Base-by-base conservation (phyloP, 2,329 filamentous ascomycete genomes). In the Helicocarpus griseus region DNA sequence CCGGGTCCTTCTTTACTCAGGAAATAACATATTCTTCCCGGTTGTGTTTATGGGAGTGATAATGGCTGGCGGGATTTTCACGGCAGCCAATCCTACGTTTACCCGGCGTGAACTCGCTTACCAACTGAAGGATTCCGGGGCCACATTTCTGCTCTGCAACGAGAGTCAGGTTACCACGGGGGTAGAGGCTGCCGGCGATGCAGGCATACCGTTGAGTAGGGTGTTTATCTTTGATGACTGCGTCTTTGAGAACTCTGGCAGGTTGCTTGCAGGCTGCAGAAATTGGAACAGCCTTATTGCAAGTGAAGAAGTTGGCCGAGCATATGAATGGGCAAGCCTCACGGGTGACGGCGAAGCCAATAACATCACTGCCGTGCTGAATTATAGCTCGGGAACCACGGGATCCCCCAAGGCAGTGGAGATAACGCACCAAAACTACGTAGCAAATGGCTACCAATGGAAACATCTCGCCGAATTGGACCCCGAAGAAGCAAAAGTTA, bases 371-470 rank as follows among this genome's bases (percentile, higher is more conserved):
- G 80, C 83, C 57, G 83, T 80, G 26, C 77, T 93, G 55, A 91
- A 93, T 66, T 93, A 91, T 69, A 86, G 81, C 57, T 66, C 63
- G 43, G 70, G 87, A 11, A 89, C 85, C 1, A 94, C 88, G 0
- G 88, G 88, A 7, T 76, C 89, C 5, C 86, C 88, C 11, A 94
- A 94, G 65, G 88, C 88, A 8, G 88, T 93, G 13, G 82, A 86
- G 68, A 85, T 91, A 57, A 81, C 83, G n/a, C 87, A 93, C 67
- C 72, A 75, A 54, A 85, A 87, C 58, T 87, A 88, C 61, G 78
- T 89, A 38, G 77, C 86, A 55, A 91, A 90, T 63, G 78, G 80
- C 9, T 17, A 11, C n/a, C 38, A 41, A 22, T 19, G 38, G 21
- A 41, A 41, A 11, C 21, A 41, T 17, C 38, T 19, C 38, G 38